Base-by-base conservation (phyloP, 2,329 filamentous ascomycete genomes). In the Cladosporium sp. region DNA sequence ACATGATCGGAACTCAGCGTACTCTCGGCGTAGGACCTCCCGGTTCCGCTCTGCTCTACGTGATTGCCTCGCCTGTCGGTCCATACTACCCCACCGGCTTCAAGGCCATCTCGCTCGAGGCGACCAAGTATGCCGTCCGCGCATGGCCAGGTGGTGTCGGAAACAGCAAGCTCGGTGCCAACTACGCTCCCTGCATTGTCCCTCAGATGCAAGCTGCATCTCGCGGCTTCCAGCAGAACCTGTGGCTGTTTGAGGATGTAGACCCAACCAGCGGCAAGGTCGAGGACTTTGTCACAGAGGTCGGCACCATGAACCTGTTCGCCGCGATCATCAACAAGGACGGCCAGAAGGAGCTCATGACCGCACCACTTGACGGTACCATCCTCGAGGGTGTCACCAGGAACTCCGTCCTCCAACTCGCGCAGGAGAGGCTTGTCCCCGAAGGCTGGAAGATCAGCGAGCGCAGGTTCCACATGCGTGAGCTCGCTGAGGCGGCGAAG, bases 271-370 rank as follows among this genome's bases (percentile, higher is more conserved):
- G 71, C 5, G 76, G 76, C 13, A 66, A 71, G 56, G n/a, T 72
- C 58, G 92, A 98, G 79, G 92, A 98, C 78, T 97, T 90, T 75
- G 89, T 98, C 66, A 99, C 95, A 56, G 95, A 99, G 80, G 95
- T 97, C 65, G 95, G 95, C 74, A 98, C 95, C 65, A 99, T 99
- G 95, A 99, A 99, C 81, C 88, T 99, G 77, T 99, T 98, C 75
- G 89, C 90, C 34, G 93, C 91, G 49, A 81, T 98, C 72, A 88
- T 88, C 81, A 88, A 96, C 83, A 91, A 91, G 84, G 95, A 92
- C 14, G 95, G 94, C 8, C 86, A 93, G 81, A 94, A 93, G 76
- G 93, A 97, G 83, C 86, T 99, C 62, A 79, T 97, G 73, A 99
- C 95, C n/a, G 92, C 94, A 43, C 95, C 95, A 26, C 85, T 99